Evolutionary conservation across 148 eudicot species (phyloP), one percentile per base, ranked within the genome.

Genomic region (Diospyros kaki): DNA sequence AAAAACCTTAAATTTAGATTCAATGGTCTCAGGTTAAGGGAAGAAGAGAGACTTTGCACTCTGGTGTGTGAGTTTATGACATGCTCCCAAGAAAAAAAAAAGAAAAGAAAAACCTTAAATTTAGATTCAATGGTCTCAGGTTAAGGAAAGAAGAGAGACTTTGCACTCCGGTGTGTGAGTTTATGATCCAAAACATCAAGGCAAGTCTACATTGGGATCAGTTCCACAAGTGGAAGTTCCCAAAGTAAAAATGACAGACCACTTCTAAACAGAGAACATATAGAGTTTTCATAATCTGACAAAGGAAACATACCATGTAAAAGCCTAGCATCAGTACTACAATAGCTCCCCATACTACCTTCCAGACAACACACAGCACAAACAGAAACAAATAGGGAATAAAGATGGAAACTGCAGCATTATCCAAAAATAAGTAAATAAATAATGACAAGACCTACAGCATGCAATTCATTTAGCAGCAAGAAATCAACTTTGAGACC

Each of bases 221-320:
- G 41, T 60, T 60, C 55, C 17, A 48, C 39, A 28, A 46, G 75
- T 72, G 45, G 43, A 73, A 43, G 64, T 4, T 71, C 10, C n/a
- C 68, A 9, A 12, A 1, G 8, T 14, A 15, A 39, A 2, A n/a
- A 5, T 52, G 39, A 48, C 11, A 3, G n/a, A 14, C 43, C n/a
- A 1, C 1, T 13, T 48, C 1, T 11, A 28, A 52, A 10, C 28
- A 14, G 52, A 69, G 72, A 69, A 69, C 44, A 73, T 44, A 73
- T 18, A 62, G 11, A 59, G 6, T 28, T 56, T 72, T 28, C 43
- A 60, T 45, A 44, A 59, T 46, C 52, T 18, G 53, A 52, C 41
- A 60, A 28, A 5, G 55, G 44, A 72, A 14, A 62, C 53, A 2
- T 50, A 60, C 45, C 5, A 60, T 50, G 11, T 58, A 60, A 56